Conservation (phyloP, 106 monocot species). For the Dendrobium huoshanense region DNA sequence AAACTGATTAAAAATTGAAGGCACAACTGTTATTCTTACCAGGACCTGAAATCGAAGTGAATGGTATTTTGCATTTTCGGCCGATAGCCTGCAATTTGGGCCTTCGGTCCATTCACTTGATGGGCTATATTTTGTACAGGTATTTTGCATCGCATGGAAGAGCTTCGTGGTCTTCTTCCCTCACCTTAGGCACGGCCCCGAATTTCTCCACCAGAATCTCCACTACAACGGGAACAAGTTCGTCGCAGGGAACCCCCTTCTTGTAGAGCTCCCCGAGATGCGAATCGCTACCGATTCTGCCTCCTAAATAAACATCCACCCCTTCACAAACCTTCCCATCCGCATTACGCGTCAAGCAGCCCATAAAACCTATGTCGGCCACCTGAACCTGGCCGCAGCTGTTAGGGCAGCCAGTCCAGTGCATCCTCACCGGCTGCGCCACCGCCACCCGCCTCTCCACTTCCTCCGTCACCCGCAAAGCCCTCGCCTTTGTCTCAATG, state of each 20-base stretch:
- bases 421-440: constrained; percentile 65
- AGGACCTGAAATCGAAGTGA: too few relatives aligned
- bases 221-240: constrained; percentile 50
- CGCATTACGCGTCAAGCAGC: constrained; percentile 69
- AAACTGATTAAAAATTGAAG: too few relatives aligned
- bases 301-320: constrained; percentile 72
- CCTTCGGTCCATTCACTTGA: too few relatives aligned
- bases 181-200: constrained; percentile 61
- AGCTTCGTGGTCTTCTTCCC: constrained; percentile 25
- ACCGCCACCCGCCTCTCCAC: constrained; percentile 56
- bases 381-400: constrained; percentile 94
- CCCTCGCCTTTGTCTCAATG: constrained; percentile 91
- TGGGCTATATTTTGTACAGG: too few relatives aligned
- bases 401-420: constrained; percentile 97
- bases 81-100: too few relatives aligned
- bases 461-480: constrained; percentile 59
- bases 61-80: too few relatives aligned
- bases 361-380: constrained; percentile 95
- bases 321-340: constrained; percentile 67
- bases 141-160: too few relatives aligned
- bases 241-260: constrained; percentile 82
- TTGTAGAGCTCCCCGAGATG: constrained; percentile 68
- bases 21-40: too few relatives aligned
- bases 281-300: constrained; percentile 72
- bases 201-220: constrained; percentile 67